phyloP scores from a whole-genome alignment of 352 stramenopile genomes.

The Pythium brachiatum region DNA sequence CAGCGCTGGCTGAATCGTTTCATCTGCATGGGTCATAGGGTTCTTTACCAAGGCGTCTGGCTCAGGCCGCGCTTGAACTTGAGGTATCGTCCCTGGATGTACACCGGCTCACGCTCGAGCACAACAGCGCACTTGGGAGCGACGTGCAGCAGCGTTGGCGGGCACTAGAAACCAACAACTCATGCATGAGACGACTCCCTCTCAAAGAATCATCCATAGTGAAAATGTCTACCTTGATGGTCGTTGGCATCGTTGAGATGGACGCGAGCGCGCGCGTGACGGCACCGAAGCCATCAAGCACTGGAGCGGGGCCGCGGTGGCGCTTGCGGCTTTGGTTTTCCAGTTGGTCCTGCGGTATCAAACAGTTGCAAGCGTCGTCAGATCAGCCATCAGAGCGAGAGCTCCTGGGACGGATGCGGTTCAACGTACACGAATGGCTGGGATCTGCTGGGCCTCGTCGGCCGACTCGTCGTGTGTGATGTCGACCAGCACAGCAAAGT shows the following conservation, averaged over 20 bases:
- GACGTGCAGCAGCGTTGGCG: constrained; percentile 41
- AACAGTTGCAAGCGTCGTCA: too few species aligned
- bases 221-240: constrained; percentile 31
- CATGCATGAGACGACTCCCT: neutral
- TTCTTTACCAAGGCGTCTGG: constrained; percentile 81
- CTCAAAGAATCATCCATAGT: too few species aligned
- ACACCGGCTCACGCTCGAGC: constrained; percentile 82
- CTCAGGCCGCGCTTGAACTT: constrained; percentile 89
- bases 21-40: neutral
- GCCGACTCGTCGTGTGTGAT: constrained; percentile 67
- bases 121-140: constrained; percentile 33
- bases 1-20: neutral
- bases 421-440: constrained; percentile 55
- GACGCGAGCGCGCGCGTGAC: constrained; percentile 59
- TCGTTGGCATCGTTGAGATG: constrained; percentile 45
- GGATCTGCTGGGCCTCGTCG: constrained; percentile 75
- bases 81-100: constrained; percentile 87
- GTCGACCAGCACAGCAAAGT: constrained; percentile 65
- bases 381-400: neutral
- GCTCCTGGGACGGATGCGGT: neutral
- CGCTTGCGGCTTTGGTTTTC: constrained; percentile 60
- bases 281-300: constrained; percentile 77
- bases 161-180: constrained; percentile 28
- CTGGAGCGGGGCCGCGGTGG: constrained; percentile 48
- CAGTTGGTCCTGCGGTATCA: constrained; percentile 49